phyloP scores from a whole-genome alignment of 768 basidiomycete species.

The Austroboletus eburneus region DNA sequence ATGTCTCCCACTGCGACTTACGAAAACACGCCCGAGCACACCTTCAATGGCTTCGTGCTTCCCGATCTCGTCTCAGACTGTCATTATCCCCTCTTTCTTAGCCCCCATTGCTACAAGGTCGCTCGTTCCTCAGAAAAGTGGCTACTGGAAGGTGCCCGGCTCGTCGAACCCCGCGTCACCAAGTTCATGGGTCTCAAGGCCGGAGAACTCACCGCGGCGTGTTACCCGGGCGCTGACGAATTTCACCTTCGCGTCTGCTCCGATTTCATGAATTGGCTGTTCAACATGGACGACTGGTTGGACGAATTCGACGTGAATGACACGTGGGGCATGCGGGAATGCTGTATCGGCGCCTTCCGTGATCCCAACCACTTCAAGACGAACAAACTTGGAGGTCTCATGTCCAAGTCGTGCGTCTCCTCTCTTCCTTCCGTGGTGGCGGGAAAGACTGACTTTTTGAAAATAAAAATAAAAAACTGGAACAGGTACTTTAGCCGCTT shows the following conservation, averaged over 20 bases:
- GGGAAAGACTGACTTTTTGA: constrained; percentile 1
- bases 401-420: constrained; percentile 33
- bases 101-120: constrained; percentile 31
- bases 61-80: constrained; percentile 41
- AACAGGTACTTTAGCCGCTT: constrained; percentile 38
- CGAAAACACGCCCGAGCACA: constrained; percentile 7
- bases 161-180: constrained; percentile 30
- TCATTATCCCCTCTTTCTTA: constrained; percentile 34
- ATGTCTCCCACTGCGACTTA: constrained; percentile 27
- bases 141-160: constrained; percentile 26
- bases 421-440: background rate
- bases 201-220: constrained; percentile 62
- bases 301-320: constrained; percentile 35
- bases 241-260: constrained; percentile 60
- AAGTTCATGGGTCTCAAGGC: constrained; percentile 56
- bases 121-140: constrained; percentile 37
- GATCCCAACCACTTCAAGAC: constrained; percentile 28
- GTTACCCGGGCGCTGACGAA: constrained; percentile 53
- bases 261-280: constrained; percentile 57
- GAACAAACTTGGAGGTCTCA: constrained; percentile 25
- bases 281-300: constrained; percentile 40
- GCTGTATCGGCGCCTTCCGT: constrained; percentile 28
- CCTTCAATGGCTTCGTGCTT: constrained; percentile 30
- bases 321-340: constrained; percentile 29
- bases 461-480: no score